Conservation (phyloP, 495 filamentous ascomycete genomes). For the Hypoxylon subgilvum region DNA sequence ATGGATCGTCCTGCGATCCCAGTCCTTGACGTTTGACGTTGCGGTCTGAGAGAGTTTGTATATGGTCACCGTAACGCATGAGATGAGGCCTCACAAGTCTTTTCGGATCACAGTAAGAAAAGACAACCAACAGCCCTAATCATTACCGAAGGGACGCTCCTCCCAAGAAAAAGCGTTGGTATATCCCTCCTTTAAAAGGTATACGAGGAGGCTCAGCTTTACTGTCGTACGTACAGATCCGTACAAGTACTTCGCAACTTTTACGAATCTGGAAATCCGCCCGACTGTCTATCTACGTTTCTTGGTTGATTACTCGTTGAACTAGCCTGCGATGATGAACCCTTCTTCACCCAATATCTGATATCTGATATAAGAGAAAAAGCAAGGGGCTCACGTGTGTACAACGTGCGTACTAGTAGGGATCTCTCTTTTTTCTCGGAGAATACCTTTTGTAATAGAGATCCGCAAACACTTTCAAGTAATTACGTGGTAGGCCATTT, state of each 20-base stretch:
- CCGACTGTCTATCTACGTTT: constrained; percentile 17
- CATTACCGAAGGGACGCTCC: not conserved
- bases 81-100: too few species aligned
- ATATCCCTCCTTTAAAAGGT: too few species aligned
- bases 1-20: constrained; percentile 20
- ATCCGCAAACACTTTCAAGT: constrained; percentile 2
- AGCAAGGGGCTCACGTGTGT: constrained; percentile 18
- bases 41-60: constrained; percentile 3
- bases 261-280: too few species aligned
- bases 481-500: too few species aligned
- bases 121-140: not conserved
- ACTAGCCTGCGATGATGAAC: constrained; percentile 16
- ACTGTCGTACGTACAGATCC: constrained; percentile 1
- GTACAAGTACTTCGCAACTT: constrained; percentile 25
- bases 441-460: constrained; percentile 9
- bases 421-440: constrained; percentile 16
- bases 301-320: constrained; percentile 2
- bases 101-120: too few species aligned
- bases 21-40: constrained; percentile 9
- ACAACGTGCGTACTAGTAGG: not conserved
- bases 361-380: constrained; percentile 11
- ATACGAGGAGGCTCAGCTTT: too few species aligned
- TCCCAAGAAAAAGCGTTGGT: too few species aligned
- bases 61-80: not conserved
- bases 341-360: constrained; percentile 6